Conservation (phyloP, 495 filamentous ascomycete genomes). For the Schizothecium vesticola region DNA sequence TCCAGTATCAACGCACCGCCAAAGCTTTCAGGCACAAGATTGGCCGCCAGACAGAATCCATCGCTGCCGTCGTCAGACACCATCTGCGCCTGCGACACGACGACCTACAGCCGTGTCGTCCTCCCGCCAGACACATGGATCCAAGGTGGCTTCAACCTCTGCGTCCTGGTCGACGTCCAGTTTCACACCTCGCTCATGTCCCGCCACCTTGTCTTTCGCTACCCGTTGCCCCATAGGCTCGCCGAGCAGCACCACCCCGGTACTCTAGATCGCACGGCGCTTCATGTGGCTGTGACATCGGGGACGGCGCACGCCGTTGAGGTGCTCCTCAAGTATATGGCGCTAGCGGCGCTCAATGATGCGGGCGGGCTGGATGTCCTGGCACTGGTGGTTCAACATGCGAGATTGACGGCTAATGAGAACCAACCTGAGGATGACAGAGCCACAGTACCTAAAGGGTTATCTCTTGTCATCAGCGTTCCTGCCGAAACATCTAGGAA, state of each 20-base stretch:
- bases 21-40: not conserved
- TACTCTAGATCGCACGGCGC: no score
- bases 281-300: no score
- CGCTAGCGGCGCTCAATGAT: no score
- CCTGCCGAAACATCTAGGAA: no score
- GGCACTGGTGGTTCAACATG: no score
- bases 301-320: no score
- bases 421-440: no score
- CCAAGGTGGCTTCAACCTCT: not conserved
- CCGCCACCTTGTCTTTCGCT: not conserved
- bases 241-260: not conserved
- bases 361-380: no score
- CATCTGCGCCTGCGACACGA: not conserved
- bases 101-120: not conserved
- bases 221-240: not conserved
- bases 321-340: no score
- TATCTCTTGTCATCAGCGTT: no score
- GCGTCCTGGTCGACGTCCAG: not conserved
- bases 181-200: not conserved
- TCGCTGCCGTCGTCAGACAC: not conserved
- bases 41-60: not conserved
- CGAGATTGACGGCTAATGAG: no score
- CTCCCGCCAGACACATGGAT: not conserved
- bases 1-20: not conserved
- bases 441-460: no score